Evolutionary conservation across 2,329 filamentous ascomycete species (phyloP).

Genomic region (Lachnellula cervina): DNA sequence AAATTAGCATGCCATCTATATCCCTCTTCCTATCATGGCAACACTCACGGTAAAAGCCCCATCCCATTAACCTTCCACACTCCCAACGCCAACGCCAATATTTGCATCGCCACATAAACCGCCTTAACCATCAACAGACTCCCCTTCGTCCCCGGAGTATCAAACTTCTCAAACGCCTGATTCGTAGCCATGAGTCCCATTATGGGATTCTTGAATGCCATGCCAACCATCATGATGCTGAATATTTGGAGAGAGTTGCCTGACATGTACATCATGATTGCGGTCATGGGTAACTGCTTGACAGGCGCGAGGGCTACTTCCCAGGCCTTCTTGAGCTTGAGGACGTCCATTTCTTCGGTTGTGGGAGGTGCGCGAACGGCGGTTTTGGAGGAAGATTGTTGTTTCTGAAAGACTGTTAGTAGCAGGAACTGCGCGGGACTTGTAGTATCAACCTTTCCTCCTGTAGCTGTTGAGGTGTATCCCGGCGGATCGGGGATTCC

Average conservation of each 20-base stretch:
- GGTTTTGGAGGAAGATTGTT: conserved; percentile 35
- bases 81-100: conserved; percentile 76
- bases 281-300: conserved; percentile 95
- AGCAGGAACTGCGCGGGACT: neutral
- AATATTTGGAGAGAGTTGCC: conserved; percentile 98
- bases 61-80: conserved; percentile 97
- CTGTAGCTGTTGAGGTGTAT: conserved; percentile 52
- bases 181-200: conserved; percentile 79
- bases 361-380: conserved; percentile 61
- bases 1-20: conserved; percentile 26
- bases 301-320: conserved; percentile 90
- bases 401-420: conserved; percentile 31
- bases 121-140: conserved; percentile 79
- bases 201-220: conserved; percentile 96
- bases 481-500: conserved; percentile 82
- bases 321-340: conserved; percentile 99
- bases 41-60: conserved; percentile 81
- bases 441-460: conserved; percentile 50
- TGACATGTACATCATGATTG: conserved; percentile 99
- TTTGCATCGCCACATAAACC: conserved; percentile 82
- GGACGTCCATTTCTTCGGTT: conserved; percentile 81
- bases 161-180: conserved; percentile 84
- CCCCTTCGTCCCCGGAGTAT: conserved; percentile 69
- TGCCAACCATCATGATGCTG: conserved; percentile 99
- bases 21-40: neutral